A percentile compares a stretch with the other conserved stretches of the same genome.
Conservation (phyloP, 1,284 basidiomycete species). For the Apiotrichum mycotoxinovorans region DNA sequence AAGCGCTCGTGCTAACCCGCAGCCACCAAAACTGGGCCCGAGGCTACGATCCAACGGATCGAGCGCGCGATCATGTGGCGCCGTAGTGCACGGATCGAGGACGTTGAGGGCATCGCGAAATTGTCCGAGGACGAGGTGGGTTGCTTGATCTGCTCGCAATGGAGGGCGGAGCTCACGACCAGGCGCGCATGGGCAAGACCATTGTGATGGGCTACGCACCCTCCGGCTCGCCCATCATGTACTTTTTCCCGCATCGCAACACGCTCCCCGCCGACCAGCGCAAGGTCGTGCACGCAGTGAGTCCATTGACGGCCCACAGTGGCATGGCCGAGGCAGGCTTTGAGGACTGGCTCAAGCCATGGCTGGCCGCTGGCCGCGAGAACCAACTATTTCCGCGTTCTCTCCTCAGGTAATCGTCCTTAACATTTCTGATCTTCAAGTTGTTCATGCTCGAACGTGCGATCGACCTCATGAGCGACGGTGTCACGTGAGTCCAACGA, state of each 20-base stretch:
- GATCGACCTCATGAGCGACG: constrained; percentile 38
- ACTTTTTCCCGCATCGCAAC: constrained; percentile 40
- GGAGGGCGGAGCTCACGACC: background rate
- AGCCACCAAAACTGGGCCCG: constrained; percentile 31
- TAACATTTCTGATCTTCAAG: constrained; percentile 12
- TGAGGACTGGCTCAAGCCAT: background rate
- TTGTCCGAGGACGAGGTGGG: constrained; percentile 35
- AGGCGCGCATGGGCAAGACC: constrained; percentile 35
- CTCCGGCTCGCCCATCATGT: constrained; percentile 33
- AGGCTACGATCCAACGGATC: constrained; percentile 30
- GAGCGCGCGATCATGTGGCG: constrained; percentile 41
- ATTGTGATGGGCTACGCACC: constrained; percentile 34
- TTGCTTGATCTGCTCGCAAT: background rate
- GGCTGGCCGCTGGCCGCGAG: too few species aligned
- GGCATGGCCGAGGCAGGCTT: too few species aligned
- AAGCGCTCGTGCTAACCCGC: background rate
- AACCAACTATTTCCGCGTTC: background rate
- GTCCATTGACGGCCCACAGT: too few species aligned
- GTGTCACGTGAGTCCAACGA: constrained; percentile 28
- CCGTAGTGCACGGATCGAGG: constrained; percentile 34
- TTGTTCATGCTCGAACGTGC: constrained; percentile 44
- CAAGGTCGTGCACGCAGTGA: constrained; percentile 30
- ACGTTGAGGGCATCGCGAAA: constrained; percentile 33
- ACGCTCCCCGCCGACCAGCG: constrained; percentile 25
- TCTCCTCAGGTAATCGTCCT: background rate